Evolutionary conservation across 352 stramenopile genomes (phyloP).

Genomic region (Globisporangium mamillatum): DNA sequence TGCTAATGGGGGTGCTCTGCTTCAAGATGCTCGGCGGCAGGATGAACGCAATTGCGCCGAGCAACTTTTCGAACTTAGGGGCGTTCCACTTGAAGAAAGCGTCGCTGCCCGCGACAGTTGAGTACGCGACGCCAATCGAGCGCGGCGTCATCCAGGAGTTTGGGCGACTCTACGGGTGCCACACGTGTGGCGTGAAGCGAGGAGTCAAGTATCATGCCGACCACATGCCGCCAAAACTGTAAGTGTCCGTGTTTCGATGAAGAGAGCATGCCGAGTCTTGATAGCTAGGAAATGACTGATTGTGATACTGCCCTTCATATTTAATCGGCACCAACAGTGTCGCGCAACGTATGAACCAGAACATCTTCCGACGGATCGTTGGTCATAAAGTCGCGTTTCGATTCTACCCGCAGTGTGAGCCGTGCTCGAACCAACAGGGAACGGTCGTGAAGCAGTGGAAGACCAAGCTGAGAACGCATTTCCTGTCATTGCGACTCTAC

Average conservation of each 20-base stretch:
- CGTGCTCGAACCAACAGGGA: constrained; percentile 77
- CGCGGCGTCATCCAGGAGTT: constrained; percentile 77
- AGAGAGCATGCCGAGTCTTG: neutral
- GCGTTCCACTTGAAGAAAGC: constrained; percentile 78
- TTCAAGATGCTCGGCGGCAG: constrained; percentile 76
- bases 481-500: constrained; percentile 63
- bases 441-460: constrained; percentile 62
- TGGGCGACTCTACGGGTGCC: constrained; percentile 73
- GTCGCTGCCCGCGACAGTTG: constrained; percentile 65
- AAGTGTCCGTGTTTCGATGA: constrained; percentile 14
- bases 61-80: constrained; percentile 67
- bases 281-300: neutral
- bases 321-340: constrained; percentile 28
- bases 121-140: constrained; percentile 66
- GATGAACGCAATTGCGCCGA: constrained; percentile 69
- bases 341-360: constrained; percentile 50
- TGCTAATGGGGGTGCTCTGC: constrained; percentile 69
- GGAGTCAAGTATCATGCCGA: constrained; percentile 75
- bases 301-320: neutral
- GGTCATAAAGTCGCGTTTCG: constrained; percentile 59
- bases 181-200: constrained; percentile 74
- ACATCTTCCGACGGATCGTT: constrained; percentile 35
- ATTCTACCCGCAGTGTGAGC: constrained; percentile 83
- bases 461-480: constrained; percentile 63
- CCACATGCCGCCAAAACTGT: constrained; percentile 86